Conservation (phyloP, 2,329 filamentous ascomycete species). For the Fusarium musae region DNA sequence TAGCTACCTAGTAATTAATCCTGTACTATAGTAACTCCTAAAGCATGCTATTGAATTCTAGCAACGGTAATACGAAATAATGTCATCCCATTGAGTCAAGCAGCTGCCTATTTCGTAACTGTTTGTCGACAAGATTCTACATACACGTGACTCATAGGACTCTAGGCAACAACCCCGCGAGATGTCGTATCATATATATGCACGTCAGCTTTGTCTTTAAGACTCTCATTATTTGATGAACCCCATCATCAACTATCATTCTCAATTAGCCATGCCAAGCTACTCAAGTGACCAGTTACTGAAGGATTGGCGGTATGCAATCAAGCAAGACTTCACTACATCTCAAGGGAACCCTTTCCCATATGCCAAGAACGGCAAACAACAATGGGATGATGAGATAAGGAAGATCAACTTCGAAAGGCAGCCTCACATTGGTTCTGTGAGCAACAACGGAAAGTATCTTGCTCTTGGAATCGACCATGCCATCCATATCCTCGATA, state of each 20-base stretch:
- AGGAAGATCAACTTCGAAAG: background rate
- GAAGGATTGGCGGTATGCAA: conserved; percentile 21
- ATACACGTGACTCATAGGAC: background rate
- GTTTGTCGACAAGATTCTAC: background rate
- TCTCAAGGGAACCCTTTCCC: background rate
- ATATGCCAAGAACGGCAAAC: conserved; percentile 4
- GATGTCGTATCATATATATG: background rate
- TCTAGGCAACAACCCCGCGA: background rate
- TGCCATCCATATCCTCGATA: conserved; percentile 16
- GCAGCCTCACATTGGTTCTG: background rate
- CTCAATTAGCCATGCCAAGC: background rate
- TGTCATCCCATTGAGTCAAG: background rate
- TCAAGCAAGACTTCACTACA: conserved; percentile 16
- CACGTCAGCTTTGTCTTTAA: background rate
- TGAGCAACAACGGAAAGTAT: background rate
- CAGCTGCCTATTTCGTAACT: background rate
- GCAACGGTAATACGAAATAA: background rate
- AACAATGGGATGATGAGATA: conserved; percentile 17
- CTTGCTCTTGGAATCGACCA: conserved; percentile 5
- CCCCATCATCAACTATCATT: no score
- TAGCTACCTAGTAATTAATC: no score
- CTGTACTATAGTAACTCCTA: no score
- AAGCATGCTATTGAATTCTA: background rate
- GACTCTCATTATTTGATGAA: rapidly evolving
- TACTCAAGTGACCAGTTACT: conserved; percentile 16